Conservation (phyloP, 352 stramenopile species). For the Globisporangium splendens region DNA sequence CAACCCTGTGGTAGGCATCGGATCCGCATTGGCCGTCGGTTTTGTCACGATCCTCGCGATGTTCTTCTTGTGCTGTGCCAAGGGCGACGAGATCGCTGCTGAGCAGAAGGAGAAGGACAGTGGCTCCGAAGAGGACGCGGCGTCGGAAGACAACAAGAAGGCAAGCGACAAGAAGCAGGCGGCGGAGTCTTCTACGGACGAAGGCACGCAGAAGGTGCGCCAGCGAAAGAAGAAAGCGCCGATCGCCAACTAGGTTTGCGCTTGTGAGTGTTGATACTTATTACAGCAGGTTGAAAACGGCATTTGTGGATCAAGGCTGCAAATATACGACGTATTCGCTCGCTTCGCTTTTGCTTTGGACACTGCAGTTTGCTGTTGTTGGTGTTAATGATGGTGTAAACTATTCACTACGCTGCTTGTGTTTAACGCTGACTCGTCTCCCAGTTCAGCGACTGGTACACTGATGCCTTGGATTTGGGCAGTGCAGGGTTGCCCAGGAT, state of each 20-base stretch:
- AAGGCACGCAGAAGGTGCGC: constrained; percentile 51
- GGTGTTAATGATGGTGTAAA: neutral
- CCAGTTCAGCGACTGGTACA: constrained; percentile 76
- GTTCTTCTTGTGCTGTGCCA: constrained; percentile 65
- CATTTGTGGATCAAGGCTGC: too few relatives aligned
- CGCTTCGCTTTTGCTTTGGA: neutral
- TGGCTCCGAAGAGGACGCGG: constrained; percentile 31
- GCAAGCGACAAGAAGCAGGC: constrained; percentile 23
- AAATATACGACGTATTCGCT: too few relatives aligned
- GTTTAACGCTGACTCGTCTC: constrained; percentile 65
- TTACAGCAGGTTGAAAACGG: neutral
- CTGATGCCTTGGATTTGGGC: constrained; percentile 63
- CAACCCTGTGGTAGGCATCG: constrained; percentile 55
- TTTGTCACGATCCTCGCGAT: constrained; percentile 37
- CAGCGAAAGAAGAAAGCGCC: constrained; percentile 80
- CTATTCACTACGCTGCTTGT: constrained; percentile 2
- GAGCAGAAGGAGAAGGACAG: constrained; percentile 30
- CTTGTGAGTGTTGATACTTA: constrained; percentile 7
- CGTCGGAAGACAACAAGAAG: constrained; percentile 22
- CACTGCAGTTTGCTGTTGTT: constrained; percentile 5
- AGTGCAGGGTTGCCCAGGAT: constrained; percentile 77
- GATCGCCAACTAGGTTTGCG: constrained; percentile 51
- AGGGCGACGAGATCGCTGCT: constrained; percentile 28
- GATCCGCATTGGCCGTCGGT: constrained; percentile 34
- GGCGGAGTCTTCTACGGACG: constrained; percentile 16